Conservation (phyloP, 768 basidiomycete species). For the Mycena amicta region DNA sequence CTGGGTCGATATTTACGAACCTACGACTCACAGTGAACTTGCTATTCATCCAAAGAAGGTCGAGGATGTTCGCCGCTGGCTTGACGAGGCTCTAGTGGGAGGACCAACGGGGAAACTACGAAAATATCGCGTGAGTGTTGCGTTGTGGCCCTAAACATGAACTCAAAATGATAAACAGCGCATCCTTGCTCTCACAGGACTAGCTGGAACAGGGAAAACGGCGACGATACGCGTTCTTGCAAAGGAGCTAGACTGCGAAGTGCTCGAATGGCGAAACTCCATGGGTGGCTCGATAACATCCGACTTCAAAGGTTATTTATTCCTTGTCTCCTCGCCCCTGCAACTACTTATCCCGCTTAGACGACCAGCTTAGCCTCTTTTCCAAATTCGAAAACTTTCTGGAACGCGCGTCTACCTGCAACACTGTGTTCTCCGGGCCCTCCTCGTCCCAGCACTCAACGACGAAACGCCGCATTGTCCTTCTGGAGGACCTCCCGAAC, state of each 20-base stretch:
- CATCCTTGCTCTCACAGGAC: constrained; percentile 38
- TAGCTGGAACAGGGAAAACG: constrained; percentile 90
- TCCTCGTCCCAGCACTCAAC: constrained; percentile 11
- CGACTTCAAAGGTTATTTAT: constrained; percentile 26
- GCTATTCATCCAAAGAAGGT: constrained; percentile 83
- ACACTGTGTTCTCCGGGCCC: constrained; percentile 47
- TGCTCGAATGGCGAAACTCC: constrained; percentile 84
- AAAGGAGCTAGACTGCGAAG: constrained; percentile 71
- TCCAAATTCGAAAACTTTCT: constrained; percentile 80
- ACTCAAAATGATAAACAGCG: background rate
- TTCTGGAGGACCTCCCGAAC: constrained; percentile 92
- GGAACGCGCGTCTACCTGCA: constrained; percentile 64
- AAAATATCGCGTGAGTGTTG: constrained; percentile 70
- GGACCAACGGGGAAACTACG: constrained; percentile 62
- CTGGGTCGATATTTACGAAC: constrained; percentile 70
- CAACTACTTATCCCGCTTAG: constrained; percentile 4
- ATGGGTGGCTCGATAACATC: constrained; percentile 50
- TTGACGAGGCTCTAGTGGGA: constrained; percentile 70
- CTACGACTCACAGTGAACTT: constrained; percentile 67
- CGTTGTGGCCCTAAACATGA: background rate
- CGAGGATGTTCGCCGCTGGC: constrained; percentile 75
- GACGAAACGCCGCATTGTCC: constrained; percentile 59
- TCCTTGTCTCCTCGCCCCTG: background rate
- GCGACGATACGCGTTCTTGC: constrained; percentile 78
- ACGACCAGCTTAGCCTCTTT: constrained; percentile 50